phyloP scores from a whole-genome alignment of 768 basidiomycete species.

The Holtermanniella nyarrowii region DNA sequence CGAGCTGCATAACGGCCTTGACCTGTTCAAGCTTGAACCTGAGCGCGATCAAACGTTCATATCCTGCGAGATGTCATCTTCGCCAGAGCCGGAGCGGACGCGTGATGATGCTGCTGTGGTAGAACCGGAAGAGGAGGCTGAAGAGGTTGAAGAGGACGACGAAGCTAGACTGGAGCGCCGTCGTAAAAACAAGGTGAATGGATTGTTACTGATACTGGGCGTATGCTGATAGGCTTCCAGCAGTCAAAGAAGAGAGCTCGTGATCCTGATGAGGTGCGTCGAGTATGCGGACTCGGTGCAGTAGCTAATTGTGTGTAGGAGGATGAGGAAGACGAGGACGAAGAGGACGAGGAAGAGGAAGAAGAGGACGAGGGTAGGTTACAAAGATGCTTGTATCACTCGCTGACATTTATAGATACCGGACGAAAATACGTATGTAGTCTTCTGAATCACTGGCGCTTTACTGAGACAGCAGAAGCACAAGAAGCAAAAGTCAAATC shows the following conservation, averaged over 20 bases:
- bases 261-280: neutral
- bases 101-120: neutral
- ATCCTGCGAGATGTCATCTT: neutral
- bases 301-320: constrained; percentile 14
- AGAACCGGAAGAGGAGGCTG: constrained; percentile 8
- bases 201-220: neutral
- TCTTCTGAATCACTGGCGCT: neutral
- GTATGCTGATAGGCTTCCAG: neutral
- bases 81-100: neutral
- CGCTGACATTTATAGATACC: neutral
- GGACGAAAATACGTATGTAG: constrained; percentile 7
- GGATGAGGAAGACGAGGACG: constrained; percentile 41
- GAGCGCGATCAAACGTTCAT: too few relatives aligned
- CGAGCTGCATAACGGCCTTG: too few relatives aligned
- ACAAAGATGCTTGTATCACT: neutral
- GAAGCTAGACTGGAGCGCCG: neutral
- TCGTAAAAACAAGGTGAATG: neutral
- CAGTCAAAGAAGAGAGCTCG: constrained; percentile 3
- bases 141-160: constrained; percentile 8
- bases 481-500: constrained; percentile 43
- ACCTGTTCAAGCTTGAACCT: too few relatives aligned
- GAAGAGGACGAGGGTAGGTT: constrained; percentile 22
- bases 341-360: constrained; percentile 41
- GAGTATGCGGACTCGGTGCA: neutral
- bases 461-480: constrained; percentile 56